Evolutionary conservation across 2,329 filamentous ascomycete species (phyloP), one percentile per base, ranked within the genome.

Genomic region (Acephala macrosclerotiorum): DNA sequence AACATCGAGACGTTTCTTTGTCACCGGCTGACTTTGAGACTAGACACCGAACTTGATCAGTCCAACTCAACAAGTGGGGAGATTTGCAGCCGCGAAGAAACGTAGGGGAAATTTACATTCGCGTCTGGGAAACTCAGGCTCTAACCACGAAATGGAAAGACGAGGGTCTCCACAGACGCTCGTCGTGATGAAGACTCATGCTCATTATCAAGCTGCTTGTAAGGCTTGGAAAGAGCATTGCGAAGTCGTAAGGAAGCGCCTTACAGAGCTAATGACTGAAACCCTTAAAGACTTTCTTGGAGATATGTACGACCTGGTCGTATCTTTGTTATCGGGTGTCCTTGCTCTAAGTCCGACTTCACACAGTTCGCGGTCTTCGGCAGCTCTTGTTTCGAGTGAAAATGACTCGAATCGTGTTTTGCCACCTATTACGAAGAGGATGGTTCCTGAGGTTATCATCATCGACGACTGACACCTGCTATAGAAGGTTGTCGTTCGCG

Each of bases 121-220:
- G 4, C 42, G 33, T 8, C 18, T 22, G 9, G 22, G 42, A n/a
- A 40, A 45, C 22, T 59, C 35, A 14, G 42, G 40, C n/a, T 33
- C 20, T 20, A 35, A 20, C 20, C 42, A 58, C 26, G 42, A 62
- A n/a, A 68, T 66, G 12, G 45, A 63, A 6, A 57, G 51, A 51
- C 56, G 36, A 16, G 56, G 64, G 6, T 40, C 14, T 29, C 59
- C 60, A 4, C 59, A 66, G 22, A 66, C 68, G 6, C 60, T 70
- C 20, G 47, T 65, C 1, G 47, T 70, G 16, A 70, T 64, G 2
- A 70, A 70, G 36, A 68, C 42, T 3, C 29, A 42, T n/a, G 20
- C 36, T n/a, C 25, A 40, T 20, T 57, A 49, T n/a, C 9, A 59
- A n/a, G 45, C n/a, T 5, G 29, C 2, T 26, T 49, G 33, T 22